These are phyloP conservation scores for Zelopaecilomyces penicillatus DNA, from an alignment of 2,329 filamentous ascomycete species.

Conservation along the genomic window DNA sequence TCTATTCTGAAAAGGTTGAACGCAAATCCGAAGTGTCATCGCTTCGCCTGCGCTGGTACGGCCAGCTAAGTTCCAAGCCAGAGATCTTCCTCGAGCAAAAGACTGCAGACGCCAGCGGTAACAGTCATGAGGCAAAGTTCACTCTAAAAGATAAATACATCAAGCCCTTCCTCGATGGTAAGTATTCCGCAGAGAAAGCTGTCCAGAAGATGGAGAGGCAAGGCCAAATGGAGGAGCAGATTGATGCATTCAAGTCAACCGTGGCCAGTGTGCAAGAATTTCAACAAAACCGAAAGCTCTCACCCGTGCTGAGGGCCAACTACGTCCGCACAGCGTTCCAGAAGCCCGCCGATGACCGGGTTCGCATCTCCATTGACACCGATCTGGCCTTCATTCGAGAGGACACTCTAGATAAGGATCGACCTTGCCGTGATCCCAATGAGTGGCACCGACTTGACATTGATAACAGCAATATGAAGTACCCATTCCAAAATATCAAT, in stretches of 20 bases:
- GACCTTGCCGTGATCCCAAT: constrained; percentile 81
- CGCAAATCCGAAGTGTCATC: constrained; percentile 69
- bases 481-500: constrained; percentile 78
- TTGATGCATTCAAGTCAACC: constrained; percentile 61
- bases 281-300: constrained; percentile 65
- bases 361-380: constrained; percentile 89
- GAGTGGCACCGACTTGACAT: constrained; percentile 92
- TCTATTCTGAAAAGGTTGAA: constrained; percentile 81
- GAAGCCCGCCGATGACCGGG: constrained; percentile 82
- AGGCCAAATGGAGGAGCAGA: constrained; percentile 56
- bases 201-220: constrained; percentile 78
- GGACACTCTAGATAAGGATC: constrained; percentile 65
- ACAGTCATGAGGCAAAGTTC: constrained; percentile 71
- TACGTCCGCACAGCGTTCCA: constrained; percentile 95
- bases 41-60: constrained; percentile 84
- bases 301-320: constrained; percentile 83
- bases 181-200: constrained; percentile 88
- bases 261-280: constrained; percentile 73
- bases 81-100: constrained; percentile 88
- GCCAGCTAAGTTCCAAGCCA: constrained; percentile 67
- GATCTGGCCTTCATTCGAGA: constrained; percentile 80
- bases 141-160: constrained; percentile 92
- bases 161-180: constrained; percentile 73
- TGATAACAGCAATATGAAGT: constrained; percentile 72
- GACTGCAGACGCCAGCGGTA: constrained; percentile 65